Evolutionary conservation across 2,329 filamentous ascomycete species (phyloP), one percentile per base, ranked within the genome.

Genomic region (Furcasterigmium furcatum): DNA sequence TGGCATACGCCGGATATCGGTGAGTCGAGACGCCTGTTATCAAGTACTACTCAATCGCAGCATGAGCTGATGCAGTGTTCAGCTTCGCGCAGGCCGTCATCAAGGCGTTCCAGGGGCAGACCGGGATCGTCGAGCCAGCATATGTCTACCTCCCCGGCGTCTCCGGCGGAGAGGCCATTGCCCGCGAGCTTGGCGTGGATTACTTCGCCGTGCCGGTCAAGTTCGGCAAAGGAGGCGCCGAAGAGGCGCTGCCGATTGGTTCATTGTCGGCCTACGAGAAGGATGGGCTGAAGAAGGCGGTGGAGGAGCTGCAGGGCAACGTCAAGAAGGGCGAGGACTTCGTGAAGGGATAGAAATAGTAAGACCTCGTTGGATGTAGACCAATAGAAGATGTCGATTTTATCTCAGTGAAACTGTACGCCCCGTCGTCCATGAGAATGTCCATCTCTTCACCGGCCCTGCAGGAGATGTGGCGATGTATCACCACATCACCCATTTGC

Each of bases 31-130:
- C 36, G 24, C 24, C 24, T 12, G 7, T 27, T 27, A 7, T 27
- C 24, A 12, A 12, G 24, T 7, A 27, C 12, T 27, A 27, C 14
- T 12, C n/a, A n/a, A n/a, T n/a, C n/a, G n/a, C n/a, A n/a, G n/a
- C n/a, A n/a, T n/a, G n/a, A n/a, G n/a, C n/a, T n/a, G n/a, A n/a
- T n/a, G n/a, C n/a, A 9, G 14, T 5, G 4, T 7, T 29, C 14
- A 5, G 18, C 24, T 50, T 64, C 46, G 82, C 85, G 50, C 85
- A 89, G 76, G 83, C 79, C 54, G 74, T 89, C 57, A 79, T 89
- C 67, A 84, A 82, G 70, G 86, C 85, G 53, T 76, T 82, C 38
- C 79, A 87, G 67, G 85, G 86, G 57, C 73, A 85, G 72, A 84
- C 83, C 73, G 82, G 82, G 59, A 79, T 89, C 58, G 69, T 87